A percentile compares a stretch with the other conserved stretches of the same genome.
Conservation (phyloP, 345 rosid species). For the Diplotaxis tenuifolia region DNA sequence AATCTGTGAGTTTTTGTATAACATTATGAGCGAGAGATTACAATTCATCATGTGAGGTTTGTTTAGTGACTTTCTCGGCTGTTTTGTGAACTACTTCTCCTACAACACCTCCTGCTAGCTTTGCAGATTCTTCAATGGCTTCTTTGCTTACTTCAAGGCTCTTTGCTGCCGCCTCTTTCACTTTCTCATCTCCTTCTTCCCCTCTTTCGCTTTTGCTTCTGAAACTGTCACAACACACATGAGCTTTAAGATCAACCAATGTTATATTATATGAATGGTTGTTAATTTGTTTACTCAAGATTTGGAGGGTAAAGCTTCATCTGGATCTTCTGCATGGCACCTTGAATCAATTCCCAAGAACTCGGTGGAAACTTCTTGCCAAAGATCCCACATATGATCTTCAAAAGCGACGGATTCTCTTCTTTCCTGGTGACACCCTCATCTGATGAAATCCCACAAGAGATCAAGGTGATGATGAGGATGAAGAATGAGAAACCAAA, state of each 20-base stretch:
- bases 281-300: slow-evolving; percentile 52
- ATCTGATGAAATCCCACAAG: slow-evolving; percentile 33
- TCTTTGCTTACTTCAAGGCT: slow-evolving; percentile 42
- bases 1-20: background rate
- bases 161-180: slow-evolving; percentile 62
- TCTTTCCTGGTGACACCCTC: slow-evolving; percentile 18
- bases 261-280: background rate
- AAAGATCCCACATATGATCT: slow-evolving; percentile 31
- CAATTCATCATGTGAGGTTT: slow-evolving; percentile 46
- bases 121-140: slow-evolving; percentile 53
- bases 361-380: slow-evolving; percentile 43
- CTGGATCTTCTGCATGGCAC: slow-evolving; percentile 45
- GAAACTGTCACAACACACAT: slow-evolving; percentile 40
- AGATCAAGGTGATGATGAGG: slow-evolving; percentile 29
- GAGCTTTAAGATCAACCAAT: background rate
- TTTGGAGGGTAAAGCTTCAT: slow-evolving; percentile 56
- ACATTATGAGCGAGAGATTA: slow-evolving; percentile 23
- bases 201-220: slow-evolving; percentile 39
- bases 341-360: slow-evolving; percentile 61
- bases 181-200: slow-evolving; percentile 29
- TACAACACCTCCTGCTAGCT: slow-evolving; percentile 48
- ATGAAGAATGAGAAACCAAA: slow-evolving; percentile 10
- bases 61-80: slow-evolving; percentile 42
- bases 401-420: slow-evolving; percentile 42
- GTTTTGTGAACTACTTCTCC: slow-evolving; percentile 47